Base-by-base conservation (phyloP, 345 rosid species). In the Corchorus capsularis region DNA sequence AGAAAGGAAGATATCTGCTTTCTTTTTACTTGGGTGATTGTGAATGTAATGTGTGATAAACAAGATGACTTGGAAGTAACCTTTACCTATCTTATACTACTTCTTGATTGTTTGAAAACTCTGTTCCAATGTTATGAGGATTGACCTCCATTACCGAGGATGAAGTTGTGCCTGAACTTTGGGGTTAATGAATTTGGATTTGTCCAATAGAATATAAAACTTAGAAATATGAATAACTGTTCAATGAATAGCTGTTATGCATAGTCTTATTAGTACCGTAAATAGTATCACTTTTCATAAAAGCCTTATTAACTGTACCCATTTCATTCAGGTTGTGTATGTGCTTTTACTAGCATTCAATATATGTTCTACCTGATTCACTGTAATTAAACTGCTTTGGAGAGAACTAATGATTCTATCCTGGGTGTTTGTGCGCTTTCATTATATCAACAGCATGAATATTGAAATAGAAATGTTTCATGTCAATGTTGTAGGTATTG, bases 401-500 rank as follows among this genome's bases (percentile, higher is more conserved):
- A 2, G 53, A 72, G 41, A 19, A 72, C 14, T 15, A 57, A 56
- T 7, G n/a, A 17, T 22, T 56, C 66, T 56, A 8, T 47, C 13
- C 13, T 27, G n/a, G 43, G 37, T 14, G 54, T 27, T 73, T 27
- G 16, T 27, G 19, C 3, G 45, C 22, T 73, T 45, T 27, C 27
- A 27, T 27, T 15, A 27, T 57, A 6, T 60, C 41, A 15, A 43
- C 5, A 6, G 46, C 9, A 49, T 47, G 35, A 74, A 10, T 34
- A 8, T 52, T 8, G 71, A 67, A 69, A 69, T 39, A 49, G 9
- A 50, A 50, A 34, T 64, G 52, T 41, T 27, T 41, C 19, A 46
- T 60, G 53, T 12, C 43, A 62, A 34, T 72, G 62, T 66, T 77
- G 67, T 74, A 90, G 94, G 94, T 92, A 45, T 74, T 91, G 85